Evolutionary conservation across 1,284 basidiomycete genomes (phyloP).

Genomic region (Cutaneotrichosporon dermatis): DNA sequence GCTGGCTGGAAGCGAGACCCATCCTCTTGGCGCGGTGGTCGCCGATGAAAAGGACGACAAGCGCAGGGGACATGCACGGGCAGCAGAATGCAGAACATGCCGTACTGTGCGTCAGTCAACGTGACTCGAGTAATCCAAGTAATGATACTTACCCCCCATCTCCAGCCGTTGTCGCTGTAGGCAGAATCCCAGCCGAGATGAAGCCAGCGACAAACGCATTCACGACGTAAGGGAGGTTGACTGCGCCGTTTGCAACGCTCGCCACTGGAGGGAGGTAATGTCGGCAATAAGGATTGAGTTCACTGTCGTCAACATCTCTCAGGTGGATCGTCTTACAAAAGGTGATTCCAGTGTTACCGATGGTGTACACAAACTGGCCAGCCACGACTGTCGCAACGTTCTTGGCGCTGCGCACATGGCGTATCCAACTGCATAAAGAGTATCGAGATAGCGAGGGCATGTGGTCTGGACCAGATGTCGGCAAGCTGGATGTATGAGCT

Average conservation of each 20-base stretch:
- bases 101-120: constrained; percentile 11
- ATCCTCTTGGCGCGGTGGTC: constrained; percentile 6
- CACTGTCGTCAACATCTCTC: neutral
- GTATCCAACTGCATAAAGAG: constrained; percentile 39
- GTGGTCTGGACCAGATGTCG: constrained; percentile 25
- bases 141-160: constrained; percentile 55
- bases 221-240: constrained; percentile 61
- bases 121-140: no score
- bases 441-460: constrained; percentile 24
- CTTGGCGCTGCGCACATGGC: constrained; percentile 28
- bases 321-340: constrained; percentile 30
- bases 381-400: constrained; percentile 32
- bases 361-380: constrained; percentile 36
- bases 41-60: constrained; percentile 25
- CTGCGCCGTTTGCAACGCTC: constrained; percentile 65
- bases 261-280: constrained; percentile 68
- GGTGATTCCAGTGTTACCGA: constrained; percentile 36
- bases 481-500: neutral
- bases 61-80: constrained; percentile 24
- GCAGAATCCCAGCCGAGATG: constrained; percentile 57
- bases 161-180: constrained; percentile 54
- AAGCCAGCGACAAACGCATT: constrained; percentile 31
- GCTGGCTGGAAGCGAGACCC: neutral
- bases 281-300: constrained; percentile 53
- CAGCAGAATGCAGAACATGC: constrained; percentile 48